Base-by-base conservation (phyloP, 2,329 filamentous ascomycete species). In the Fusarium sp. region DNA sequence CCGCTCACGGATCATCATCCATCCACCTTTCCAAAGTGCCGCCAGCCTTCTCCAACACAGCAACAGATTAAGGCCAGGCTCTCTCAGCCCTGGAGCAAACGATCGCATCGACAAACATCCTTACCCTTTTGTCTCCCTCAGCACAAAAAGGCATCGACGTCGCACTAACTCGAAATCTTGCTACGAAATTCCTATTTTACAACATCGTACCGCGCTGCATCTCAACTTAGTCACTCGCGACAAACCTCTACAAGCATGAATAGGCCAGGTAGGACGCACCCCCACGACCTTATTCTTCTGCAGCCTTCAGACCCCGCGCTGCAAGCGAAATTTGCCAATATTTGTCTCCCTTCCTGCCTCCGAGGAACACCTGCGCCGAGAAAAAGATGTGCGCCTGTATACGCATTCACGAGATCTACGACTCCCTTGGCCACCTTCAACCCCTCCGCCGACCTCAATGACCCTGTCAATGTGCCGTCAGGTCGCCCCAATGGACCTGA, bases 251-350 rank as follows among this genome's bases (percentile, higher is more conserved):
- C 76, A 79, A 83, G 78, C 76, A 88, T 88, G 86, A 88, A 88
- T 79, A 83, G 86, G 82, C 83, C 84, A 87, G 86, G 86, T 88
- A 88, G 78, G 82, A 76, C 75, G 62, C 72, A 66, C 71, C 76
- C 62, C 72, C 68, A 71, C 60, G 67, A 69, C 69, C 51, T 72
- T 67, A 58, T 72, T 67, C 67, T 67, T 64, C 70, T 58, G 68
- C 68, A 70, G 67, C 72, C 67, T 71, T 53, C 61, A 65, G 70
- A 71, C 67, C 63, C 69, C 74, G 69, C 69, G 60, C 69, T 63
- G 70, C 67, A 65, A 67, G 72, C 72, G 59, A 69, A 69, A 59
- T 55, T 57, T 69, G 51, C 62, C 52, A 70, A 59, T 54, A 59
- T 51, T 63, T 30, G 66, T 53, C 52, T 58, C 55, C 54, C 51